These are phyloP conservation scores for Aspergillus calidoustus DNA, from an alignment of 2,329 filamentous ascomycete genomes.

Conservation along the genomic window DNA sequence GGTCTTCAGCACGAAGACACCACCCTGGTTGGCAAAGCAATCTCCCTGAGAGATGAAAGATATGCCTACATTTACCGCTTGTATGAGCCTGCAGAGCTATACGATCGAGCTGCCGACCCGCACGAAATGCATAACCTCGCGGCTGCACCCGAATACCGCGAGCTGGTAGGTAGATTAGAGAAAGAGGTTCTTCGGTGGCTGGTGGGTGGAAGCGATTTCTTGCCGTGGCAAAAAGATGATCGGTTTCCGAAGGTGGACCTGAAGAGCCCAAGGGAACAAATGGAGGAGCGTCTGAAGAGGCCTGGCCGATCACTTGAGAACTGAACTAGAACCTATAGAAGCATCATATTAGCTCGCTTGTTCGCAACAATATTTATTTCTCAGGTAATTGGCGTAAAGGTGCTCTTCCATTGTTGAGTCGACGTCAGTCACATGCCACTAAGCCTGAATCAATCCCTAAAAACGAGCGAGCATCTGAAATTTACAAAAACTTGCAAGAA, in stretches of 20 bases:
- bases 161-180: slow-evolving; percentile 27
- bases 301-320: background rate
- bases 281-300: slow-evolving; percentile 10
- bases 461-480: background rate
- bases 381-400: no score
- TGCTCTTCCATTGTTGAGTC: no score
- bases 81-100: slow-evolving; percentile 53
- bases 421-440: no score
- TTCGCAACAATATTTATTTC: no score
- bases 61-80: slow-evolving; percentile 53
- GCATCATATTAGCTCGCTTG: background rate
- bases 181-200: slow-evolving; percentile 47
- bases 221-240: slow-evolving; percentile 43
- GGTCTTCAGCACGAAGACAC: slow-evolving; percentile 53
- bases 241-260: slow-evolving; percentile 43
- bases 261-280: slow-evolving; percentile 32
- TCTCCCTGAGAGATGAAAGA: slow-evolving; percentile 28
- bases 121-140: slow-evolving; percentile 26
- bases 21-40: slow-evolving; percentile 49
- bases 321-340: no score
- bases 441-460: no score
- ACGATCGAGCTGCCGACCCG: slow-evolving; percentile 44
- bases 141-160: slow-evolving; percentile 29
- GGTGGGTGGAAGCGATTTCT: slow-evolving; percentile 39
- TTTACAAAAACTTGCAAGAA: background rate